phyloP scores from a whole-genome alignment of 805 yeast species.

The Ogataea nonfermentans region DNA sequence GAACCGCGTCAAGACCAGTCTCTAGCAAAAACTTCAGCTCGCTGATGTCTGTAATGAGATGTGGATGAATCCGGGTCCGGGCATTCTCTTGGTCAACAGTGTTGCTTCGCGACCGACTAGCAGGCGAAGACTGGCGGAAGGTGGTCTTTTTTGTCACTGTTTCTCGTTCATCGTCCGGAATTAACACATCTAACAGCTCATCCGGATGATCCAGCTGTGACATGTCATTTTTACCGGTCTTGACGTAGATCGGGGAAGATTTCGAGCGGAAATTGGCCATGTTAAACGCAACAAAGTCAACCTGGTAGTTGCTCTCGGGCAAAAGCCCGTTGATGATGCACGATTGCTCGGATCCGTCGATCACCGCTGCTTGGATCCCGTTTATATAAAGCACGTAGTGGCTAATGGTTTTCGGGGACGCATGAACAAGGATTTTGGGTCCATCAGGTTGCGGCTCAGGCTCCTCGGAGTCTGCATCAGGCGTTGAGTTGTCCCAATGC shows the following conservation, averaged over 20 bases:
- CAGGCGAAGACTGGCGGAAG: slow-evolving; percentile 28
- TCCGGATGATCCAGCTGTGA: slow-evolving; percentile 39
- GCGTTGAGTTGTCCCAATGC: slow-evolving; percentile 48
- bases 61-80: slow-evolving; percentile 24
- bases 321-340: slow-evolving; percentile 34
- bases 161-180: slow-evolving; percentile 34
- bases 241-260: slow-evolving; percentile 40
- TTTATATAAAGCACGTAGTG: slow-evolving; percentile 40
- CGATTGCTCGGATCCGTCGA: slow-evolving; percentile 37
- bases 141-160: slow-evolving; percentile 30
- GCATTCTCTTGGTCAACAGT: slow-evolving; percentile 29
- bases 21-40: slow-evolving; percentile 42
- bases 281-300: slow-evolving; percentile 44
- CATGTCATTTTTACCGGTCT: slow-evolving; percentile 33
- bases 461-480: slow-evolving; percentile 5
- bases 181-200: slow-evolving; percentile 34
- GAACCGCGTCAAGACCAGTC: slow-evolving; percentile 41
- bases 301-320: slow-evolving; percentile 39
- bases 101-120: slow-evolving; percentile 34
- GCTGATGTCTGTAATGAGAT: slow-evolving; percentile 39
- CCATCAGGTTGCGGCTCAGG: slow-evolving; percentile 20
- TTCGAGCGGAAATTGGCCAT: slow-evolving; percentile 39
- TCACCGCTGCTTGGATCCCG: slow-evolving; percentile 35
- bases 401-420: slow-evolving; percentile 29
- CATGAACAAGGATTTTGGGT: slow-evolving; percentile 25